Conservation (phyloP, 1,284 basidiomycete species). For the Coriolopsis trogii region DNA sequence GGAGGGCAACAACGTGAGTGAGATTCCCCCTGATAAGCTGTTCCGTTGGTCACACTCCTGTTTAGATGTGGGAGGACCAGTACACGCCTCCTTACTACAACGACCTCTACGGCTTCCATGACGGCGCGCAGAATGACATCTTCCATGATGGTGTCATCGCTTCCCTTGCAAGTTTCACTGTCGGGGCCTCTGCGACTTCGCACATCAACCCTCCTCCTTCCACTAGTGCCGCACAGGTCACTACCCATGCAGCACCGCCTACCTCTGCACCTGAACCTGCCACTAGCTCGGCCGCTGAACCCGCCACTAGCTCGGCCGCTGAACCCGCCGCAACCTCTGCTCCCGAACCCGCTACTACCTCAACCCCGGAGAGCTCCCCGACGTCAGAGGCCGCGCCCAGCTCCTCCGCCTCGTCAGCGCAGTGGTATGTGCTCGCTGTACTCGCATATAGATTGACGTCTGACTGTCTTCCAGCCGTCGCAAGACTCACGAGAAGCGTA, state of each 20-base stretch:
- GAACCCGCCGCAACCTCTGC: neutral
- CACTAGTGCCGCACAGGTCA: neutral
- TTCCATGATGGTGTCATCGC: slow-evolving; percentile 44
- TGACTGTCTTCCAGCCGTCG: neutral
- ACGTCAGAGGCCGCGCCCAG: neutral
- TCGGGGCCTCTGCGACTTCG: neutral
- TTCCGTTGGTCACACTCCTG: neutral
- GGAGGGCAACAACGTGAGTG: slow-evolving; percentile 56
- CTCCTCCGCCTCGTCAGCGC: slow-evolving; percentile 1
- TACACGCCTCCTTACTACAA: slow-evolving; percentile 60
- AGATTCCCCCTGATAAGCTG: neutral
- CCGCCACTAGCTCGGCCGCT: neutral
- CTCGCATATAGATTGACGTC: neutral
- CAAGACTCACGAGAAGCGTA: neutral
- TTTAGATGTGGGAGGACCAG: slow-evolving; percentile 56
- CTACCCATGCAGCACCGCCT: neutral
- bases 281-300: neutral
- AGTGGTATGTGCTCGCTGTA: slow-evolving; percentile 17
- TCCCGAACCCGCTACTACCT: neutral
- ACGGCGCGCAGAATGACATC: slow-evolving; percentile 67
- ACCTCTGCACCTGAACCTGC: slow-evolving; percentile 1
- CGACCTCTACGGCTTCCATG: slow-evolving; percentile 56
- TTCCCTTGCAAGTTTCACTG: slow-evolving; percentile 8
- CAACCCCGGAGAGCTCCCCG: neutral
- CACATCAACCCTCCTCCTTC: neutral